phyloP scores from a whole-genome alignment of 1,284 basidiomycete species.

The Xerocomus minutiporus region DNA sequence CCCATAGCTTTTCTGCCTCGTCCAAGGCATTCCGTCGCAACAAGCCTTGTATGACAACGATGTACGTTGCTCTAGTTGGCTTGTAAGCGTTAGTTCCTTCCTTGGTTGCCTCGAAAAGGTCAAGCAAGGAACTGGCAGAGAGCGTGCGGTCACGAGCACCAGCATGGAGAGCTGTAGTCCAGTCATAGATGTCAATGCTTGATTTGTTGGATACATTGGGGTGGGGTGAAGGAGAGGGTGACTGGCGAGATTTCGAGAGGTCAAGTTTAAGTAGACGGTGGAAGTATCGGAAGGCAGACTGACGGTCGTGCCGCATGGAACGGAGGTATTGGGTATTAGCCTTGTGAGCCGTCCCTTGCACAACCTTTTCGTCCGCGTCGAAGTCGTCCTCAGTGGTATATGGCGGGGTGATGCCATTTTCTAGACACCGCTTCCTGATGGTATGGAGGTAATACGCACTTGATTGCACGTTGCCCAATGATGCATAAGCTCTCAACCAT shows the following conservation, averaged over 20 bases:
- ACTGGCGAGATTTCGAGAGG: constrained; percentile 13
- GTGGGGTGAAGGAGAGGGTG: neutral
- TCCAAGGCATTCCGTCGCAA: constrained; percentile 31
- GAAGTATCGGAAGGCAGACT: constrained; percentile 48
- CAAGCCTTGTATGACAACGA: constrained; percentile 52
- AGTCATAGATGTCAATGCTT: constrained; percentile 32
- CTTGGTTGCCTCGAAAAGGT: constrained; percentile 34
- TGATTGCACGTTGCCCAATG: constrained; percentile 38
- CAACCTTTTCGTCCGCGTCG: neutral
- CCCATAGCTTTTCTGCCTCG: constrained; percentile 45
- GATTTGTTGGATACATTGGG: constrained; percentile 12
- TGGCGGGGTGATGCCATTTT: constrained; percentile 22
- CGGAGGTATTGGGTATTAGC: constrained; percentile 35
- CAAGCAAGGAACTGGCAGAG: constrained; percentile 34
- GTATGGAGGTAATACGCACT: constrained; percentile 38
- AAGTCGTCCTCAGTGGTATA: constrained; percentile 14
- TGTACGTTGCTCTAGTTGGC: constrained; percentile 43
- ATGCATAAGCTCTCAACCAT: constrained; percentile 48
- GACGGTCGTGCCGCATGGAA: constrained; percentile 34
- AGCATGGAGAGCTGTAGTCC: constrained; percentile 33
- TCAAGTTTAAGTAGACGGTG: constrained; percentile 27
- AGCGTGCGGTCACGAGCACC: constrained; percentile 31
- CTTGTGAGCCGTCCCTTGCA: constrained; percentile 28
- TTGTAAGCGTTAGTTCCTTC: constrained; percentile 26
- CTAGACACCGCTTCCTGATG: constrained; percentile 32